Evolutionary conservation across 768 basidiomycete species (phyloP).

Genomic region (Phlegmacium glaucopus): DNA sequence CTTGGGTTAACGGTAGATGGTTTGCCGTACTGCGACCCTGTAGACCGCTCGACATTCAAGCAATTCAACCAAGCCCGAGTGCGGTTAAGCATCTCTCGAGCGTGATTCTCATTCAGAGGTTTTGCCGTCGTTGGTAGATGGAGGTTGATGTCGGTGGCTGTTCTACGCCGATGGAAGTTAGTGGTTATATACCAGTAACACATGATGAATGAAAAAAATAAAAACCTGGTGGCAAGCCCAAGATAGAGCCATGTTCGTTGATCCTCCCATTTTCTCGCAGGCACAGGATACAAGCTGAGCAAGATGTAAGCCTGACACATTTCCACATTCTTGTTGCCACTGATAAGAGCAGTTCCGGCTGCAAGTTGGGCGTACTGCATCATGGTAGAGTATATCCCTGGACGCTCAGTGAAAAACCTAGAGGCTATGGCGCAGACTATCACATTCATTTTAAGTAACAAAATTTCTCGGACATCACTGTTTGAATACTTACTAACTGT

Average conservation of each 20-base stretch:
- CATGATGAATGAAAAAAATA: slow-evolving; percentile 3
- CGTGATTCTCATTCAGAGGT: slow-evolving; percentile 75
- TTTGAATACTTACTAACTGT: slow-evolving; percentile 68
- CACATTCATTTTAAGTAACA: not conserved
- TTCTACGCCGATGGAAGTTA: slow-evolving; percentile 39
- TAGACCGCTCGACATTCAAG: slow-evolving; percentile 88
- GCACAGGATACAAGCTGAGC: slow-evolving; percentile 73
- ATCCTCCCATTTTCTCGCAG: slow-evolving; percentile 81
- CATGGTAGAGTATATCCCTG: slow-evolving; percentile 62
- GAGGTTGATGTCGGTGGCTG: slow-evolving; percentile 87
- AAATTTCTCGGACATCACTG: not conserved
- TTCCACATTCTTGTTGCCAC: slow-evolving; percentile 79
- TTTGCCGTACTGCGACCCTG: slow-evolving; percentile 87
- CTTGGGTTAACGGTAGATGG: slow-evolving; percentile 72
- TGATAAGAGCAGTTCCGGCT: slow-evolving; percentile 73
- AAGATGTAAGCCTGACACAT: slow-evolving; percentile 82
- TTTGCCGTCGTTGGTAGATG: slow-evolving; percentile 73
- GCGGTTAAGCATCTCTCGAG: slow-evolving; percentile 85
- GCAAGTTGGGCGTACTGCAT: slow-evolving; percentile 78
- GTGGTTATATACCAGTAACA: slow-evolving; percentile 8
- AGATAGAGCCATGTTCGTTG: slow-evolving; percentile 89
- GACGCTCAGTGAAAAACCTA: slow-evolving; percentile 69
- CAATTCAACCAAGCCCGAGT: slow-evolving; percentile 90
- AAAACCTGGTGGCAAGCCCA: slow-evolving; percentile 81
- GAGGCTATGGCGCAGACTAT: slow-evolving; percentile 87